Evolutionary conservation across 108 stramenopile species (phyloP).

Genomic region (Skeletonema menzelii): DNA sequence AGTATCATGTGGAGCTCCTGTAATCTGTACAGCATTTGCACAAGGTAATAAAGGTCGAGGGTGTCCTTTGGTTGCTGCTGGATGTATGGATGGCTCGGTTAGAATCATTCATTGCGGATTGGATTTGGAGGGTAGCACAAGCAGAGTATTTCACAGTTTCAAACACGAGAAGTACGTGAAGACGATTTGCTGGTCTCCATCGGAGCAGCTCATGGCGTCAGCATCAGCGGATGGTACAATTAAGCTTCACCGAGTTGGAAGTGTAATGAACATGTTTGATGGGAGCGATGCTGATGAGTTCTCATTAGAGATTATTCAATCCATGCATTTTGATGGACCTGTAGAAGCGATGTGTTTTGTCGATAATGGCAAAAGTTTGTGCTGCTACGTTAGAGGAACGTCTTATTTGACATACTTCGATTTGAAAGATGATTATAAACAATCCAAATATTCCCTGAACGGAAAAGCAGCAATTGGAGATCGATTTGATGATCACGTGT

Average conservation of each 20-base stretch:
- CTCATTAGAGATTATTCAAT: conserved; percentile 40
- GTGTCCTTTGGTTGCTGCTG: conserved; percentile 63
- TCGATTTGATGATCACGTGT: conserved; percentile 82
- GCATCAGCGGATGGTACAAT: conserved; percentile 83
- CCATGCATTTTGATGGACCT: conserved; percentile 62
- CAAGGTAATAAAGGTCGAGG: conserved; percentile 18
- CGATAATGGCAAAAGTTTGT: conserved; percentile 55
- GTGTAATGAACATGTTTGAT: conserved; percentile 25
- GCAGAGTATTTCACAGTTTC: conserved; percentile 27
- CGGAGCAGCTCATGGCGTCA: conserved; percentile 64
- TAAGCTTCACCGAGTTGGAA: conserved; percentile 53
- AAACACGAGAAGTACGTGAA: conserved; percentile 77
- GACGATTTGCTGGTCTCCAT: conserved; percentile 63
- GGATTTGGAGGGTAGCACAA: conserved; percentile 2
- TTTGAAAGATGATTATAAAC: conserved; percentile 53
- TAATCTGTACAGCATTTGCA: conserved; percentile 74
- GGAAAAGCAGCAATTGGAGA: conserved; percentile 47
- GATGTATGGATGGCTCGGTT: conserved; percentile 80
- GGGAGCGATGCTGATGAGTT: conserved; percentile 28
- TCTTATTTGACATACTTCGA: conserved; percentile 73
- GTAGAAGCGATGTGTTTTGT: conserved; percentile 78
- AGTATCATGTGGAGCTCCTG: conserved; percentile 68
- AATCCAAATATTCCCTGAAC: conserved; percentile 68
- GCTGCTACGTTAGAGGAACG: conserved; percentile 75
- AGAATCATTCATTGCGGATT: conserved; percentile 48